Conservation (phyloP, 1,284 basidiomycete genomes). For the Cystobasidium slooffiae region DNA sequence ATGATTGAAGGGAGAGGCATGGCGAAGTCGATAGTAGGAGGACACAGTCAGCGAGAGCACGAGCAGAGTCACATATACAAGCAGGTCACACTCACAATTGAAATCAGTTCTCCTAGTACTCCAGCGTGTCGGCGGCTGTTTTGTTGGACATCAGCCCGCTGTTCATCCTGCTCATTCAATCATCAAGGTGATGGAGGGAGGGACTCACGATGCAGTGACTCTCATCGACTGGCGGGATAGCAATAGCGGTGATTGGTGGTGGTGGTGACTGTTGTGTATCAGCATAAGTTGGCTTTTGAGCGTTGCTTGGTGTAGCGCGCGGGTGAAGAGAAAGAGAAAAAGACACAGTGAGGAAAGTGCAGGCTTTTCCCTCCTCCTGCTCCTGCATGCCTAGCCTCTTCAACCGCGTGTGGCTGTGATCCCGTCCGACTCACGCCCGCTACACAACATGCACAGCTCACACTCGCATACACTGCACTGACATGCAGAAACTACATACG, state of each 20-base stretch:
- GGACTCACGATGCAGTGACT: slow-evolving; percentile 32
- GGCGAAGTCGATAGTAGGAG: no score
- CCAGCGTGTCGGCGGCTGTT: slow-evolving; percentile 33
- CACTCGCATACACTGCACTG: no score
- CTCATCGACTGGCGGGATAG: slow-evolving; percentile 38
- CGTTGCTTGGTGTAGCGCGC: background rate
- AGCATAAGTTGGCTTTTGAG: slow-evolving; percentile 15
- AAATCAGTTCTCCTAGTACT: slow-evolving; percentile 28
- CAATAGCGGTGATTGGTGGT: background rate
- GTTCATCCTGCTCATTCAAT: background rate
- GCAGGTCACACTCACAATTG: slow-evolving; percentile 6
- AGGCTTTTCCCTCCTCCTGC: no score
- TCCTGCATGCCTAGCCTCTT: no score
- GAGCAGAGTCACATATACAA: no score
- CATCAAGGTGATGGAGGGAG: background rate
- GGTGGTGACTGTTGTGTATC: slow-evolving; percentile 9
- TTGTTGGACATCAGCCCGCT: background rate
- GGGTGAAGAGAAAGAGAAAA: slow-evolving; percentile 1
- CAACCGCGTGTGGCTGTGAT: no score
- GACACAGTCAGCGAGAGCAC: no score
- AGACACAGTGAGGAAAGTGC: background rate
- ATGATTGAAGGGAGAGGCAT: no score
- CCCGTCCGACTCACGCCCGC: no score
- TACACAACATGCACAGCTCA: no score
- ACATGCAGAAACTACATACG: no score